Conservation (phyloP, 2,329 filamentous ascomycete genomes). For the Aciculosporium take region DNA sequence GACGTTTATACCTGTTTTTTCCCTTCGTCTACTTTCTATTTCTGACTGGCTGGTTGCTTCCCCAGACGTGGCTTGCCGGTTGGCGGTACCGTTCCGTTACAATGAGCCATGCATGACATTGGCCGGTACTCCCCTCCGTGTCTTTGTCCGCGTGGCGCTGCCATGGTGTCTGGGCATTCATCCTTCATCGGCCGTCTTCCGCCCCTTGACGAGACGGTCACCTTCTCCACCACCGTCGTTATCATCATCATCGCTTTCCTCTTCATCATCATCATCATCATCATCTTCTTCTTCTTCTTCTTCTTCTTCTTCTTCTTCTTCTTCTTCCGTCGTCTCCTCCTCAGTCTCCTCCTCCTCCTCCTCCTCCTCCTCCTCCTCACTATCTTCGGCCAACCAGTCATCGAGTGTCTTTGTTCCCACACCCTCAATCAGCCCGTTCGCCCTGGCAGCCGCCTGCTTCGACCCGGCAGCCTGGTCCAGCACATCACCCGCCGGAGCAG, state of each 20-base stretch:
- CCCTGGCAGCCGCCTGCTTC: constrained; percentile 24
- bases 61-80: too few species aligned
- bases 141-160: not conserved
- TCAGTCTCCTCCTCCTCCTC: constrained; percentile 38
- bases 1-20: too few species aligned
- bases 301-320: constrained; percentile 27
- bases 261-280: constrained; percentile 32
- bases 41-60: too few species aligned
- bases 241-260: constrained; percentile 23
- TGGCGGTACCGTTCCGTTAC: too few species aligned
- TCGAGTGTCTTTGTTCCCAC: constrained; percentile 66
- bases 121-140: too few species aligned
- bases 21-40: too few species aligned
- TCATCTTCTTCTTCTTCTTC: constrained; percentile 17
- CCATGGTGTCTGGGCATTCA: not conserved
- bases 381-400: constrained; percentile 76
- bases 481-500: constrained; percentile 45
- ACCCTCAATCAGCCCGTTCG: constrained; percentile 38
- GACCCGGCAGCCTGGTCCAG: constrained; percentile 41
- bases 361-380: constrained; percentile 38
- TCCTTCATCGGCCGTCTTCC: not conserved
- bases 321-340: constrained; percentile 37
- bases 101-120: too few species aligned
- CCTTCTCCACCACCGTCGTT: constrained; percentile 32
- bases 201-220: constrained; percentile 27